Evolutionary conservation across 75 land plant genomes (phyloP).

Genomic region (Adiantum capillusveneris): DNA sequence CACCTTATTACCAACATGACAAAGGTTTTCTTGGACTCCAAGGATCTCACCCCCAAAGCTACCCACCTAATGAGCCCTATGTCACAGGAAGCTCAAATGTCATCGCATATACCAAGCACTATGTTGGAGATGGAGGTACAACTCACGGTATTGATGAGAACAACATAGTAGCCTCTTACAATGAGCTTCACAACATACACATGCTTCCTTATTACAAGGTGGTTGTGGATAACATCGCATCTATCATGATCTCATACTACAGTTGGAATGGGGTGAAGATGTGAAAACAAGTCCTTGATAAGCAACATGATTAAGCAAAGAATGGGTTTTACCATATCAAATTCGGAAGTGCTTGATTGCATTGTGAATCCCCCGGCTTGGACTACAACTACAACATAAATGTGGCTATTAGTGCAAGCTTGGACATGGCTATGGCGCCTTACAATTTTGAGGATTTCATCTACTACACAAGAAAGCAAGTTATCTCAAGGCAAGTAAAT

Average conservation of each 20-base stretch:
- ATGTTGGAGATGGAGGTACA: constrained; percentile 74
- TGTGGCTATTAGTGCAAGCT: constrained; percentile 28
- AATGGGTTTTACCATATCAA: constrained; percentile 40
- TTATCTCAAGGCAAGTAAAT: constrained; percentile 28
- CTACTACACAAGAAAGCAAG: constrained; percentile 24
- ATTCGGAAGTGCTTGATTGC: constrained; percentile 43
- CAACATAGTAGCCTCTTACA: constrained; percentile 32
- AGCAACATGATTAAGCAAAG: constrained; percentile 42
- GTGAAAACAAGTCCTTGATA: constrained; percentile 38
- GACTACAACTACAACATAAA: constrained; percentile 31
- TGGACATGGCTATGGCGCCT: constrained; percentile 55
- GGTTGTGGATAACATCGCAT: constrained; percentile 44
- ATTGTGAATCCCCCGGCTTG: constrained; percentile 28
- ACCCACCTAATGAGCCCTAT: no score
- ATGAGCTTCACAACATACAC: constrained; percentile 41
- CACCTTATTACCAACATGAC: no score
- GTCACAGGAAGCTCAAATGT: no score
- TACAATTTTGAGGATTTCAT: constrained; percentile 31
- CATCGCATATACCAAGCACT: constrained; percentile 62
- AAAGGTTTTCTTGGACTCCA: no score
- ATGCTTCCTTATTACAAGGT: constrained; percentile 47
- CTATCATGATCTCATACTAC: constrained; percentile 56
- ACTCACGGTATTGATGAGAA: constrained; percentile 43
- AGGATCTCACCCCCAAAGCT: no score
- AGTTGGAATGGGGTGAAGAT: constrained; percentile 72